Base-by-base conservation (phyloP, 177 flowering plant species). In the Telopea speciosissima region DNA sequence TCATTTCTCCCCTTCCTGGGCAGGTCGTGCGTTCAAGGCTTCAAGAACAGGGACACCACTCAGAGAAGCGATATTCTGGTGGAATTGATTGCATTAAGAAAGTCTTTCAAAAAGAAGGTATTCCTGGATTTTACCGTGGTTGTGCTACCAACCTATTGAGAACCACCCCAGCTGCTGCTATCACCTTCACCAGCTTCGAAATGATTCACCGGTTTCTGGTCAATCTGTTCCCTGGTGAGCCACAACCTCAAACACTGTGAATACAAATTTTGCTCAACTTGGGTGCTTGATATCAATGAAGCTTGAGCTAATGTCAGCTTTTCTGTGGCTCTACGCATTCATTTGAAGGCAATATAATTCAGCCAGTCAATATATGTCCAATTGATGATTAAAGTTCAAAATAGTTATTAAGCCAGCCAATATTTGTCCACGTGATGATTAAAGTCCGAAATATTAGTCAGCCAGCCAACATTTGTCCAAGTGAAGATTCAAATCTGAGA, bases 1-100 rank as follows among this genome's bases (percentile, higher is more conserved):
- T 49, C 6, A 36, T 8, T 49, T 8, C 5, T 24, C 22, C 61
- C n/a, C 22, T 8, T 21, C n/a, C 8, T 58, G 61, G 12, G 23
- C 79, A 95, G 99, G 99, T 95, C 68, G 98, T 95, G 66, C 86
- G 99, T 2, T 87, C 99, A 58, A 89, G 98, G 80, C 90, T 89
- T 63, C 93, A 89, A 80, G 93, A 84, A 72, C 91, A 89, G 75
- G 93, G 91, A 33, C 83, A 80, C 81, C 88, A 85, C 71, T 78
- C 88, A 5, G 91, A 87, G 72, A 87, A 84, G 72, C 86, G 87
- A 10, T 89, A 89, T 66, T 78, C 86, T 25, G 91, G 93, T 14
- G 85, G 86, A n/a, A 66, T 80, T 33, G 93, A 89, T 70, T 89
- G 91, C 74, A 67, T 87, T n/a, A 83, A 71, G 73, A 87, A 87